Evolutionary conservation across 495 filamentous ascomycete species (phyloP), one percentile per base, ranked within the genome.

Genomic region (Talaromyces proteolyticus): DNA sequence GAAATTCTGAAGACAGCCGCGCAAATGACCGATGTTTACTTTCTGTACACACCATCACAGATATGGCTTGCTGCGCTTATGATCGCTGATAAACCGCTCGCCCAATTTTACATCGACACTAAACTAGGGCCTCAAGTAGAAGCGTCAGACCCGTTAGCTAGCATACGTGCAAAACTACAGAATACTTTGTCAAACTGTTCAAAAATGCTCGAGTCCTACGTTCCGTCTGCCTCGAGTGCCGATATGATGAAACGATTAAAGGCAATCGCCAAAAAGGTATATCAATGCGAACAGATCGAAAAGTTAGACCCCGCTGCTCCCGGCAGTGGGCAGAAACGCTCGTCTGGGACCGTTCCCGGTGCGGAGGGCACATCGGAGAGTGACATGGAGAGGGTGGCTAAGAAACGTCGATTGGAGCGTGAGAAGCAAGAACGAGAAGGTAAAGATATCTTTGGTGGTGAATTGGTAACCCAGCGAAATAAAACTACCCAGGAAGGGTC

Each of bases 1-100:
- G 78, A 84, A 3, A 73, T 87, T 36, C 76, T 96, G 26, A 90
- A 89, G 53, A 82, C 79, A 39, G 84, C 87, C 43, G 88, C 90
- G 1, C 70, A 93, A 38, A 77, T 95, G 55, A 92, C 92, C 21
- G 93, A 98, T 59, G 90, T 78, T 18, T 96, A 96, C 69, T 96
- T 97, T 72, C 84, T 95, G 59, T 97, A 88, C 68, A 95, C 94
- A 3, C 94, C 93, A 0, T 85, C 87, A 12, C 93, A 98, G 64
- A 93, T 96, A 62, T 91, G 89, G 84, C 75, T 96, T 17, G 82
- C 89, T 0, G 82, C 91, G 0, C 69, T 96, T 22, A 70, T 82
- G 12, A 69, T 91, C 47, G 86, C 82, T 0, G 93, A 98, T 59
- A 69, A 73, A 34, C 84, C 80, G 4, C 70, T 96, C 12, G 78